These are phyloP conservation scores for Trypethelium eluteriae DNA, from an alignment of 495 filamentous ascomycete species.

Conservation along the genomic window DNA sequence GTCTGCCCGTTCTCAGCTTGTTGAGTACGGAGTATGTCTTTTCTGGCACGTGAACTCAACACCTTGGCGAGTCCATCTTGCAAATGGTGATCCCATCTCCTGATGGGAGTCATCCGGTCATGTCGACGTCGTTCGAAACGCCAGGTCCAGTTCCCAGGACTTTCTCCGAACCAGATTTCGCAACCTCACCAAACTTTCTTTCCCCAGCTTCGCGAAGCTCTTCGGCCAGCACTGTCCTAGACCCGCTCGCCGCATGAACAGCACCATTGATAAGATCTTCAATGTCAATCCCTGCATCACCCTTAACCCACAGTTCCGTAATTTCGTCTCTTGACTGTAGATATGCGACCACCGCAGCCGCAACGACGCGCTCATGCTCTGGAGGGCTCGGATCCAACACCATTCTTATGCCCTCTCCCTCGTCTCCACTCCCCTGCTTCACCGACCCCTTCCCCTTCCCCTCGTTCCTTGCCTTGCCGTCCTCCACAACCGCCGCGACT, in stretches of 20 bases:
- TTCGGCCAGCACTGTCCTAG: slow-evolving; percentile 51
- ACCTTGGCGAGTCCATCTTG: too few relatives aligned
- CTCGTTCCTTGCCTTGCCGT: slow-evolving; percentile 30
- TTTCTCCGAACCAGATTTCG: neutral
- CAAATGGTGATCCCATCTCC: neutral
- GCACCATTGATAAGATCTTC: slow-evolving; percentile 56
- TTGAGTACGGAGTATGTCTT: too few relatives aligned
- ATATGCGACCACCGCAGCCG: slow-evolving; percentile 86
- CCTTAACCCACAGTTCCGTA: slow-evolving; percentile 90
- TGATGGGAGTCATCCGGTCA: neutral
- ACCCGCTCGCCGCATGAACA: slow-evolving; percentile 54
- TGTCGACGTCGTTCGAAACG: neutral
- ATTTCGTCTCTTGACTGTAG: slow-evolving; percentile 82
- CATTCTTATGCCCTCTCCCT: slow-evolving; percentile 30
- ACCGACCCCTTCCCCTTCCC: slow-evolving; percentile 20
- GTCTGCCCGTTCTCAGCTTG: too few relatives aligned
- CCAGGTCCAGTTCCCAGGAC: neutral
- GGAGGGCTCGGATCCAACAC: slow-evolving; percentile 79
- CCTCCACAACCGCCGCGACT: slow-evolving; percentile 67
- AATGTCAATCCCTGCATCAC: slow-evolving; percentile 47
- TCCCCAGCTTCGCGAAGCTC: slow-evolving; percentile 50
- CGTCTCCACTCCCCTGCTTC: slow-evolving; percentile 26
- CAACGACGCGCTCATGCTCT: slow-evolving; percentile 67
- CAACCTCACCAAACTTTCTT: slow-evolving; percentile 21
- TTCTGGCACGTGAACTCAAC: too few relatives aligned